Evolutionary conservation across 2,329 filamentous ascomycete species (phyloP), one percentile per base, ranked within the genome.

Genomic region (Zarea fungicola): DNA sequence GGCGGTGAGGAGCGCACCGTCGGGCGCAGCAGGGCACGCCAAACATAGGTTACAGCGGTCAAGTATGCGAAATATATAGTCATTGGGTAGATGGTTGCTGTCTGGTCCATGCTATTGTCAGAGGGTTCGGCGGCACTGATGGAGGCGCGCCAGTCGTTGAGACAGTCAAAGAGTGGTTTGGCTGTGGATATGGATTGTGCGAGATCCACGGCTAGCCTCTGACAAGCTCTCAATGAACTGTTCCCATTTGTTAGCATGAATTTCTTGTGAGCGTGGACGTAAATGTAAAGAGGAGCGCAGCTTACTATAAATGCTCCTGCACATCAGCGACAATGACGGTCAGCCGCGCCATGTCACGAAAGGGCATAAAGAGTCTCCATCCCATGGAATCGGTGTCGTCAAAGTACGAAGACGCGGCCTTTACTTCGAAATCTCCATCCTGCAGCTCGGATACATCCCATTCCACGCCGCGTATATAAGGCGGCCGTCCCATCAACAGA

Each of bases 401-500:
- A 31, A 51, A 51, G 16, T 46, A 47, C 21, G 45, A 46, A 26
- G 35, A 34, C 6, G 41, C 40, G 14, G 31, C 16, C 23, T 34
- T 23, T 19, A 19, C 14, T 19, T 52, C 51, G 16, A 55, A 52
- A 18, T 55, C 51, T 4, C 13, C 18, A 16, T 51, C 48, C 13
- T 43, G 22, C 7, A 53, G 28, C 9, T 53, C 51, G 25, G 26
- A 23, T 3, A 55, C 52, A 29, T 56, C 51, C 65, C 65, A 69
- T 35, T 69, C 64, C 3, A 61, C 60, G 0, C 50, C 49, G 4
- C 59, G 59, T 22, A 69, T 64, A 41, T 63, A 65, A 1, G 66
- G 60, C 3, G 67, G 66, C 2, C 64, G 58, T 0, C 67, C 67
- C 49, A 61, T 54, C 6, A 68, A 56, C n/a, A 70, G 48, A 9